A percentile compares a stretch with the other conserved stretches of the same genome.
These are phyloP conservation scores for Parachlorella kessleri DNA, from an alignment of 139 green algal species.

Conservation along the genomic window DNA sequence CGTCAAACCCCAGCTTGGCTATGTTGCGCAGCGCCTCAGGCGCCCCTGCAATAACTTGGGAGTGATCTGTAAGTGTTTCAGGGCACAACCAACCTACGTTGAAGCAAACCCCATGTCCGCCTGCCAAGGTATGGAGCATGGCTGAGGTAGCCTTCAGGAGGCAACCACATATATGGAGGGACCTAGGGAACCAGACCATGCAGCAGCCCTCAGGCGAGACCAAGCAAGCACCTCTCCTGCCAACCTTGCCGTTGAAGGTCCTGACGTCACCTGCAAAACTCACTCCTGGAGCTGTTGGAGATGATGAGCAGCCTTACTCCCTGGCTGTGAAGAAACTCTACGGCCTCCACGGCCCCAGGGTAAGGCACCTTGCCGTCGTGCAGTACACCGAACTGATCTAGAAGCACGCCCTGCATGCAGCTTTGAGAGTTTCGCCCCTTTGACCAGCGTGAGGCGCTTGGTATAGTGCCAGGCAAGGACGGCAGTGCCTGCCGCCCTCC, in stretches of 20 bases:
- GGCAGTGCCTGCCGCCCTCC: too few species aligned
- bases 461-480: too few species aligned
- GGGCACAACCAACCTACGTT: too few species aligned
- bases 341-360: slow-evolving; percentile 66
- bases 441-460: too few species aligned
- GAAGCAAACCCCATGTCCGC: too few species aligned
- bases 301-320: slow-evolving; percentile 75
- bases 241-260: too few species aligned
- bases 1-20: slow-evolving; percentile 77
- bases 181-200: too few species aligned
- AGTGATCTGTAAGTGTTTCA: too few species aligned
- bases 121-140: neutral
- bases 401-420: slow-evolving; percentile 51
- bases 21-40: slow-evolving; percentile 73
- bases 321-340: slow-evolving; percentile 42
- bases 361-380: slow-evolving; percentile 85
- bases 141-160: too few species aligned
- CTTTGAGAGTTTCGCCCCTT: too few species aligned
- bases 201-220: neutral
- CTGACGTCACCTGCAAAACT: neutral
- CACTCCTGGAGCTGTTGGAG: slow-evolving; percentile 78
- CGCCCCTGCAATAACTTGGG: slow-evolving; percentile 53
- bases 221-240: neutral
- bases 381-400: slow-evolving; percentile 92
- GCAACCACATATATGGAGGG: neutral